Evolutionary conservation across 768 basidiomycete genomes (phyloP), one percentile per base, ranked within the genome.

Genomic region (Exsudoporus frostii): DNA sequence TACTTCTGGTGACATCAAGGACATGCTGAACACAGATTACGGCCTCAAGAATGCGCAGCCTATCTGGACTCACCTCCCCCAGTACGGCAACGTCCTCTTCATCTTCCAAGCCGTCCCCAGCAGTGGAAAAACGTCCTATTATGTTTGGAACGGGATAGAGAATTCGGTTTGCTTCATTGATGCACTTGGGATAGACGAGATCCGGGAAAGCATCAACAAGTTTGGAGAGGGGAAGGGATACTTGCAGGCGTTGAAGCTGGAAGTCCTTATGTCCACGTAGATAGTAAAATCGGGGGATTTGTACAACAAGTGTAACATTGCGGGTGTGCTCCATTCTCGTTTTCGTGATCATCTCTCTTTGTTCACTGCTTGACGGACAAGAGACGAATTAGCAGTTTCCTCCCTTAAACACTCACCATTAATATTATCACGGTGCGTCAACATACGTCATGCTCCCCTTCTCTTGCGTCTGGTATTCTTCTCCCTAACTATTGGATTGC

Each of bases 121-220:
- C 13, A 24, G 20, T 22, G 37, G 49, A 30, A 19, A 19, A 5
- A 19, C 9, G 5, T 11, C 30, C 29, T 15, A 36, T 46, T 55
- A 54, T 29, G 42, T 52, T 40, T 54, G 53, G 50, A 51, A 51
- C 36, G 42, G 32, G 24, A 33, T 51, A 38, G 42, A 39, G 29
- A 5, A 17, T 15, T 44, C 30, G 11, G 49, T 43, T 33, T 50
- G 40, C 14, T 25, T 4, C 30, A 33, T 42, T 15, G 22, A 32
- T 13, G 39, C 49, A 22, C 19, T 8, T 1, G 24, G 25, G 45
- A 48, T 48, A 19, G 50, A 19, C 10, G 50, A 51, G 33, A 51
- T 48, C 13, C 25, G 45, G 7, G 6, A 17, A 25, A n/a, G 7
- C 41, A 48, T 48, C 10, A 36, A 36, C 15, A 51, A 29, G 50